phyloP scores from a whole-genome alignment of 352 stramenopile genomes.

The Pilasporangium apinafurcum region DNA sequence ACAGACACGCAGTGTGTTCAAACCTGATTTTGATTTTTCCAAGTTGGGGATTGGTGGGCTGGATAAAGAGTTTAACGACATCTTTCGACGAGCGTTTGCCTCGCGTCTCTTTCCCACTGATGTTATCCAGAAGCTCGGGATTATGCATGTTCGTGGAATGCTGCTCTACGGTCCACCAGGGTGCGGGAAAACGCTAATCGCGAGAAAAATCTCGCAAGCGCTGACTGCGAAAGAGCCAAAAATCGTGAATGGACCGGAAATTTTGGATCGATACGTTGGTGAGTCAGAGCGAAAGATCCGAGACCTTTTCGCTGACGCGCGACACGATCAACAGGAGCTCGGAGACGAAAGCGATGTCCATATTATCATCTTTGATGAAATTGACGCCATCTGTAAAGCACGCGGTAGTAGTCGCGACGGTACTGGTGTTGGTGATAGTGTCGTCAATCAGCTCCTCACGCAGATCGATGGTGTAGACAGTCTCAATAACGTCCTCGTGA shows the following conservation, averaged over 20 bases:
- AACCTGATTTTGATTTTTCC: constrained; percentile 97
- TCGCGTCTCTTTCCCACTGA: constrained; percentile 95
- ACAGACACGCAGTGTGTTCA: constrained; percentile 87
- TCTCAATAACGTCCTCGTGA: constrained; percentile 99
- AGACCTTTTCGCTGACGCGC: constrained; percentile 95
- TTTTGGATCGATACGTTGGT: constrained; percentile 99
- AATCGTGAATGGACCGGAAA: constrained; percentile 99
- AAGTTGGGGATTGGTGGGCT: constrained; percentile 98
- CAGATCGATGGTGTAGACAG: constrained; percentile 99
- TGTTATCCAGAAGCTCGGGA: constrained; percentile 96
- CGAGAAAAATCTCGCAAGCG: constrained; percentile 95
- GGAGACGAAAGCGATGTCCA: constrained; percentile 98
- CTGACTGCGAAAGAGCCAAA: constrained; percentile 95
- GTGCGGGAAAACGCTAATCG: constrained; percentile 97
- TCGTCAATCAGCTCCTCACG: constrained; percentile 99
- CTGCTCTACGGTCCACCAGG: constrained; percentile 82
- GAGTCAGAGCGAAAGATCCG: constrained; percentile 98
- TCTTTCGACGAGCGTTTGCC: constrained; percentile 98
- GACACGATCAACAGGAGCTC: constrained; percentile 82
- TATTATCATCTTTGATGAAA: constrained; percentile 99
- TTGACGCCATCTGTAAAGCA: constrained; percentile 99
- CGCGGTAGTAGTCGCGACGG: constrained; percentile 90
- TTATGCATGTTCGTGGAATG: constrained; percentile 97
- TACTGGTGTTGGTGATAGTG: constrained; percentile 95
- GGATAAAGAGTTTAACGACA: constrained; percentile 99